These are phyloP conservation scores for Spizellomyces punctatus DNA, from an alignment of 192 early-diverging fungal species.

Conservation along the genomic window DNA sequence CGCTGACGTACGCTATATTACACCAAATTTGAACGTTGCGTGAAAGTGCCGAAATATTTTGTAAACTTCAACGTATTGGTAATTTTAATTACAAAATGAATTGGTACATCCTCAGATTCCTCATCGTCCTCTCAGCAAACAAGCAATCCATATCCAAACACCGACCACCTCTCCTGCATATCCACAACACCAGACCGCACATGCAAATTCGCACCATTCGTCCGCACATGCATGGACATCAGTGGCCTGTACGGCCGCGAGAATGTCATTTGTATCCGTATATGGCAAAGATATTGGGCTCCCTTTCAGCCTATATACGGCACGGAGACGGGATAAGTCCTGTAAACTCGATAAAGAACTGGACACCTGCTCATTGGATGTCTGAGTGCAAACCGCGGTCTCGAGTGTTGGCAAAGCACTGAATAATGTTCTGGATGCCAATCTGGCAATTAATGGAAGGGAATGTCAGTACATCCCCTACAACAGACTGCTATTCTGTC, in stretches of 20 bases:
- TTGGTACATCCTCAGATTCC: too few relatives aligned
- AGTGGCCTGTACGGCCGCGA: slow-evolving; percentile 38
- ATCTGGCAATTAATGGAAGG: background rate
- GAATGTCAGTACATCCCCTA: background rate
- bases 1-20: too few relatives aligned
- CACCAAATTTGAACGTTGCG: too few relatives aligned
- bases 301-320: slow-evolving; percentile 43
- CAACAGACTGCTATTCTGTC: background rate
- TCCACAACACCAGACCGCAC: slow-evolving; percentile 40
- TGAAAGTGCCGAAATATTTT: too few relatives aligned
- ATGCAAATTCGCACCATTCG: slow-evolving; percentile 48
- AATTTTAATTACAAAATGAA: too few relatives aligned
- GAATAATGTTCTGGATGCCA: slow-evolving; percentile 21
- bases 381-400: background rate
- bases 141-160: slow-evolving; percentile 47
- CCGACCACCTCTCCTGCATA: slow-evolving; percentile 43
- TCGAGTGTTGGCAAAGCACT: slow-evolving; percentile 19
- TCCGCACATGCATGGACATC: slow-evolving; percentile 37
- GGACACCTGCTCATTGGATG: background rate
- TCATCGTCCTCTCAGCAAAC: slow-evolving; percentile 23
- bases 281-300: slow-evolving; percentile 42
- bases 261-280: slow-evolving; percentile 35
- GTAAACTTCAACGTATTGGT: too few relatives aligned
- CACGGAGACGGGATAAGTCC: slow-evolving; percentile 26
- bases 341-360: background rate